A percentile compares a stretch with the other conserved stretches of the same genome.
Conservation (phyloP, 2,329 filamentous ascomycete species). For the Claviceps sorghi region DNA sequence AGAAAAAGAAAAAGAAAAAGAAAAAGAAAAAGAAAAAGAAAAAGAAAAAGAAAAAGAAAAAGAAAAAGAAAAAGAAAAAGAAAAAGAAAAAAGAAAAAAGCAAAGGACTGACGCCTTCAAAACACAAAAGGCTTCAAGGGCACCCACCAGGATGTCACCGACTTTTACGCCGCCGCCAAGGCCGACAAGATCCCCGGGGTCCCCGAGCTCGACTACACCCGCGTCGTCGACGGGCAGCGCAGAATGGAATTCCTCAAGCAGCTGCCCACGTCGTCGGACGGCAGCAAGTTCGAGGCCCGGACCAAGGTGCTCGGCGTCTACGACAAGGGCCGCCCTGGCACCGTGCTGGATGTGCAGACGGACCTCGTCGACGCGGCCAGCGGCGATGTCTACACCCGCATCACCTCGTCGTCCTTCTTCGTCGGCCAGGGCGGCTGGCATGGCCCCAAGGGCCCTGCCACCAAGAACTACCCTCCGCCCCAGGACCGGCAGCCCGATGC, state of each 20-base stretch:
- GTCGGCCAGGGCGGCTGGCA: constrained; percentile 72
- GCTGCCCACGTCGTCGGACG: constrained; percentile 56
- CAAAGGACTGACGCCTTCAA: neutral
- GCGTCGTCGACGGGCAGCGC: constrained; percentile 73
- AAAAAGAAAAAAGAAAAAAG: too few species aligned
- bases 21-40: too few species aligned
- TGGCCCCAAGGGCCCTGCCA: constrained; percentile 76
- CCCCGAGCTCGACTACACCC: constrained; percentile 58
- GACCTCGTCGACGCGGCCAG: constrained; percentile 56
- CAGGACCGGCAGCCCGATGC: constrained; percentile 59
- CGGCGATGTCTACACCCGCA: constrained; percentile 57
- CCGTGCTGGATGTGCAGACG: constrained; percentile 67
- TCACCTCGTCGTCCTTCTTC: constrained; percentile 60
- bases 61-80: too few species aligned
- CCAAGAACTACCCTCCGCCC: constrained; percentile 64
- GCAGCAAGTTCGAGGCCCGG: constrained; percentile 60
- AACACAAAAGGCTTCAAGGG: constrained; percentile 53
- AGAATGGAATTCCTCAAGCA: constrained; percentile 63
- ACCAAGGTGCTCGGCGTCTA: constrained; percentile 73
- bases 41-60: too few species aligned
- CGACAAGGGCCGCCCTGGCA: constrained; percentile 75
- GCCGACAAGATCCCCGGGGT: constrained; percentile 56
- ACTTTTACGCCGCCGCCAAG: constrained; percentile 65
- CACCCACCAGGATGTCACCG: constrained; percentile 58
- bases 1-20: too few species aligned